phyloP scores from a whole-genome alignment of 2,329 filamentous ascomycete genomes.

The Neofusicoccum ribis region DNA sequence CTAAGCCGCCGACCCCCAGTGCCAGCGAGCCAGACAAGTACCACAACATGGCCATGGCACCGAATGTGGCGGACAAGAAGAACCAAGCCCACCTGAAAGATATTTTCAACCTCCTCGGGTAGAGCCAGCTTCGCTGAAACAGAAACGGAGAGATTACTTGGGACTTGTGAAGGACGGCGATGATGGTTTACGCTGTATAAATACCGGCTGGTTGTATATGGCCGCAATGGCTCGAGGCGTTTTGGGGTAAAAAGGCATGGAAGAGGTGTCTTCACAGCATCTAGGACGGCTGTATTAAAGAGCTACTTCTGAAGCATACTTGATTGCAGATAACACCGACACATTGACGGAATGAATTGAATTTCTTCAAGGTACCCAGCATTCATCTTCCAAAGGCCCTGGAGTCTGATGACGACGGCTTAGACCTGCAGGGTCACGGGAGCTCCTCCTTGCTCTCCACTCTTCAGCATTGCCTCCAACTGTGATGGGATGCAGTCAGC shows the following conservation, averaged over 20 bases:
- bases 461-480: constrained; percentile 42
- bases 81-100: not conserved
- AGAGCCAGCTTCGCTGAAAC: not conserved
- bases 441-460: constrained; percentile 37
- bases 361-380: too few relatives aligned
- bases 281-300: not conserved
- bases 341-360: too few relatives aligned
- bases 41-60: not conserved
- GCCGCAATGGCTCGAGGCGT: constrained; percentile 8
- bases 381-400: too few relatives aligned
- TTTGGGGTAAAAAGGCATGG: not conserved
- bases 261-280: not conserved
- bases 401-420: constrained; percentile 4
- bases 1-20: not conserved
- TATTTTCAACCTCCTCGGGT: not conserved
- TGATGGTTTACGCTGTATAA: not conserved
- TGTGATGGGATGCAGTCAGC: not conserved
- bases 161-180: not conserved
- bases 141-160: not conserved
- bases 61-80: too few relatives aligned
- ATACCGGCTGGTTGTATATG: constrained; percentile 8
- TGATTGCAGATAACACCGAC: too few relatives aligned
- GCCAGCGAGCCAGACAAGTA: not conserved
- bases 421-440: constrained; percentile 34
- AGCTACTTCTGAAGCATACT: too few relatives aligned